Evolutionary conservation across 148 eudicot species (phyloP).

Genomic region (Fagopyrum esculentum): DNA sequence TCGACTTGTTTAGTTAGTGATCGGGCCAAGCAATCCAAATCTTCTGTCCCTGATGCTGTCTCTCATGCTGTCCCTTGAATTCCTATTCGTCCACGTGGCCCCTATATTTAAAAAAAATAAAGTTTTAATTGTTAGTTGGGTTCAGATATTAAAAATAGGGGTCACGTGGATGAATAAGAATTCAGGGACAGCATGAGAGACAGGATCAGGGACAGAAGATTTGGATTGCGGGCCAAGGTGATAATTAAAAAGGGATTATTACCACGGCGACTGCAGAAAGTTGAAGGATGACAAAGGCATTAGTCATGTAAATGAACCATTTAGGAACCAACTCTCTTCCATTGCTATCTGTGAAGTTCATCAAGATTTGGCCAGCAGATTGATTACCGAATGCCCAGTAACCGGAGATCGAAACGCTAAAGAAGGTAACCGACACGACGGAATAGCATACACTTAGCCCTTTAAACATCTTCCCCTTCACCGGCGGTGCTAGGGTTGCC

Average conservation of each 20-base stretch:
- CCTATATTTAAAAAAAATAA: too few species aligned
- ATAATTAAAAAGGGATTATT: slow-evolving; percentile 3
- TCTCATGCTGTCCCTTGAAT: too few species aligned
- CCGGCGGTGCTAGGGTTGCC: slow-evolving; percentile 76
- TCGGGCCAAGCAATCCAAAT: too few species aligned
- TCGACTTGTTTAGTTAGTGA: too few species aligned
- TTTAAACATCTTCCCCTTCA: slow-evolving; percentile 80
- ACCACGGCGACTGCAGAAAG: slow-evolving; percentile 50
- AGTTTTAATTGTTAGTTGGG: too few species aligned
- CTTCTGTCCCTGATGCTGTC: too few species aligned
- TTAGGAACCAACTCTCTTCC: slow-evolving; percentile 44
- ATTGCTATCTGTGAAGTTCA: slow-evolving; percentile 38
- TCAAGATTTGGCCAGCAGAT: slow-evolving; percentile 35
- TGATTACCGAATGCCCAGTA: slow-evolving; percentile 82
- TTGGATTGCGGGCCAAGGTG: too few species aligned
- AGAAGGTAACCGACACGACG: slow-evolving; percentile 46
- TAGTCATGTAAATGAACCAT: slow-evolving; percentile 55
- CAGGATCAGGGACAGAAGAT: too few species aligned
- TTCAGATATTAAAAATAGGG: too few species aligned
- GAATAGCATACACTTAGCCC: slow-evolving; percentile 56
- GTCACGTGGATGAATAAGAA: too few species aligned
- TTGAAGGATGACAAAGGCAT: slow-evolving; percentile 50
- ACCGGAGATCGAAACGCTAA: slow-evolving; percentile 62
- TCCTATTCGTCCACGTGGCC: too few species aligned
- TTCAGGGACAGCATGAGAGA: too few species aligned